A percentile compares a stretch with the other conserved stretches of the same genome.
These are phyloP conservation scores for Royoungia palumana DNA, from an alignment of 768 basidiomycete genomes.

Conservation along the genomic window DNA sequence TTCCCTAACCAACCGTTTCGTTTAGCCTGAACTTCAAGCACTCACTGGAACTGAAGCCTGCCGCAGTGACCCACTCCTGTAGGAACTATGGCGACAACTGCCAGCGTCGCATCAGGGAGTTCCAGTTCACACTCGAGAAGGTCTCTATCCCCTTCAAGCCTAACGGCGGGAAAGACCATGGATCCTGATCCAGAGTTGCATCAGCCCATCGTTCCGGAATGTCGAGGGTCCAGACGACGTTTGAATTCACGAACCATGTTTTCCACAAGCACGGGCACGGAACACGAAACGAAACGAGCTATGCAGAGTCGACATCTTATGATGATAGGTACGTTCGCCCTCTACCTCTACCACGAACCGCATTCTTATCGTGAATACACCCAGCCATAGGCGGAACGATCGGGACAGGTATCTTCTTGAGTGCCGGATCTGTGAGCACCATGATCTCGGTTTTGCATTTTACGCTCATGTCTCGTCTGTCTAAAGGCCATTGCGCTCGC, in stretches of 20 bases:
- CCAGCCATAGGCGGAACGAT: conserved; percentile 56
- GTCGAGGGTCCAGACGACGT: not conserved
- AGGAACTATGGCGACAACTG: not conserved
- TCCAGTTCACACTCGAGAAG: not conserved
- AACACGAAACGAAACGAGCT: conserved; percentile 35
- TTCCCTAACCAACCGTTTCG: not conserved
- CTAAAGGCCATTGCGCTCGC: conserved; percentile 49
- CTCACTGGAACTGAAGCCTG: too few relatives aligned
- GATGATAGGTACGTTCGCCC: conserved; percentile 36
- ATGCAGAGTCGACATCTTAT: conserved; percentile 41
- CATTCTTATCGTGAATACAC: not conserved
- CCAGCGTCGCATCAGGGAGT: not conserved
- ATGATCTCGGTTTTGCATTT: not conserved
- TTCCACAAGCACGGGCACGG: conserved; percentile 3
- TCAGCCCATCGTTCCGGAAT: not conserved
- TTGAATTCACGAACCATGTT: conserved; percentile 2
- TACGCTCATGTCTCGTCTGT: not conserved
- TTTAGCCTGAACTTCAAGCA: too few relatives aligned
- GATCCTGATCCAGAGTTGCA: conserved; percentile 3
- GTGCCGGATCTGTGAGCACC: conserved; percentile 48
- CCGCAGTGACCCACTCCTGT: not conserved
- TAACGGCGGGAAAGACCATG: not conserved
- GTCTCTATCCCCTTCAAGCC: conserved; percentile 1
- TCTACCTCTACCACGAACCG: not conserved
- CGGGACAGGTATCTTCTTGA: conserved; percentile 60